These are phyloP conservation scores for Colletotrichum limetticola DNA, from an alignment of 2,329 filamentous ascomycete species.

Conservation along the genomic window DNA sequence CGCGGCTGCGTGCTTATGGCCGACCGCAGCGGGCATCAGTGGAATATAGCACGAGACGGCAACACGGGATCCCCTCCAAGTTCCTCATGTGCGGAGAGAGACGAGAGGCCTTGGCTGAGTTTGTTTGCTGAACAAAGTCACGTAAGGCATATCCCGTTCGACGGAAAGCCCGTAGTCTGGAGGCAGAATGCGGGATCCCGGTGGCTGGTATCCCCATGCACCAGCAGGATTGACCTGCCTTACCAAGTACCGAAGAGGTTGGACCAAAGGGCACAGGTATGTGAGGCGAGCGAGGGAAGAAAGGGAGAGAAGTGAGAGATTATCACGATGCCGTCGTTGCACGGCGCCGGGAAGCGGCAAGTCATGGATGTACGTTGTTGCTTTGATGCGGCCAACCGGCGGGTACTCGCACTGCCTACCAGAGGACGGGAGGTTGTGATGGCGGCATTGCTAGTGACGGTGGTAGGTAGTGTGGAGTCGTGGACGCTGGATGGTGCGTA, in stretches of 20 bases:
- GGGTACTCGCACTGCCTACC: background rate
- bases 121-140: background rate
- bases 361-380: background rate
- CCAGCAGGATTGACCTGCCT: background rate
- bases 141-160: background rate
- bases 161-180: background rate
- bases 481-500: background rate
- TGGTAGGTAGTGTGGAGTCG: background rate
- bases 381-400: background rate
- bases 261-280: background rate
- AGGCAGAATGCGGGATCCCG: background rate
- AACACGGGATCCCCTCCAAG: background rate
- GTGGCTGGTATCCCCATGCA: background rate
- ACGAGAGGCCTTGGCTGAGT: background rate
- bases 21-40: background rate
- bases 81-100: background rate
- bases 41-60: background rate
- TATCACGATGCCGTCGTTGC: slow-evolving; percentile 18
- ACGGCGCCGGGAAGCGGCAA: slow-evolving; percentile 2
- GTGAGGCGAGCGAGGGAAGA: background rate
- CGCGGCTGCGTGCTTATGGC: no score
- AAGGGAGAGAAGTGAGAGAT: background rate
- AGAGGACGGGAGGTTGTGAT: background rate
- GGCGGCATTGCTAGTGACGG: background rate
- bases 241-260: background rate